Evolutionary conservation across 2,329 filamentous ascomycete species (phyloP).

Genomic region (Nemania abortiva): DNA sequence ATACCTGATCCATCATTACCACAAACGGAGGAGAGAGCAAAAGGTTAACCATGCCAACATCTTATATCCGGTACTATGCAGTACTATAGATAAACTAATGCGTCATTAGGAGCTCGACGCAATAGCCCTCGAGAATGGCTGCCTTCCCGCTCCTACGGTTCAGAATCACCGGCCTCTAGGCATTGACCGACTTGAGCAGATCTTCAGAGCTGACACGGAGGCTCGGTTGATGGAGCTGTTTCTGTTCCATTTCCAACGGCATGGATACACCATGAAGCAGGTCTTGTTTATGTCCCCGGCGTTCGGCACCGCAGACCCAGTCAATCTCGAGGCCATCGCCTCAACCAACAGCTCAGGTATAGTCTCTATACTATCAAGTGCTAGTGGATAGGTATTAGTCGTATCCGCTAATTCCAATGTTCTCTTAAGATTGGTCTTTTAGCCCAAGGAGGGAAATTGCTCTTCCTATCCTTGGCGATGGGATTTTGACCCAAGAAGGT

Average conservation of each 20-base stretch:
- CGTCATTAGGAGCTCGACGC: constrained; percentile 24
- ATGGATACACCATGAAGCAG: constrained; percentile 40
- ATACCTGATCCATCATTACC: constrained; percentile 16
- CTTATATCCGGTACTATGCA: neutral
- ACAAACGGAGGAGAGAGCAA: constrained; percentile 23
- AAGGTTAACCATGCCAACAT: constrained; percentile 11
- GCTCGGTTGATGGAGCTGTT: constrained; percentile 39
- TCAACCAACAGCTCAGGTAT: constrained; percentile 43
- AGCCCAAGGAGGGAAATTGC: constrained; percentile 45
- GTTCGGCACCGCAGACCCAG: constrained; percentile 44
- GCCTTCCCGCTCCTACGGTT: constrained; percentile 33
- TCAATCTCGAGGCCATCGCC: constrained; percentile 43
- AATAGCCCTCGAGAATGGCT: constrained; percentile 36
- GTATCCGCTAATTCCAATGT: neutral
- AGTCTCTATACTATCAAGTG: neutral
- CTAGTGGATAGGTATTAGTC: neutral
- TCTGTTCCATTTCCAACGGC: constrained; percentile 38
- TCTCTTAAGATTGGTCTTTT: constrained; percentile 44
- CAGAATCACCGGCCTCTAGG: constrained; percentile 37
- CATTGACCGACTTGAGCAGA: constrained; percentile 39
- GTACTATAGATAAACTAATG: neutral
- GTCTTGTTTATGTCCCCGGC: constrained; percentile 36
- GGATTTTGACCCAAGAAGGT: constrained; percentile 54
- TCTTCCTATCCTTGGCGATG: constrained; percentile 53
- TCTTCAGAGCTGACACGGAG: constrained; percentile 37